Conservation (phyloP, 257 asterid species). For the Scutellaria galericulata region DNA sequence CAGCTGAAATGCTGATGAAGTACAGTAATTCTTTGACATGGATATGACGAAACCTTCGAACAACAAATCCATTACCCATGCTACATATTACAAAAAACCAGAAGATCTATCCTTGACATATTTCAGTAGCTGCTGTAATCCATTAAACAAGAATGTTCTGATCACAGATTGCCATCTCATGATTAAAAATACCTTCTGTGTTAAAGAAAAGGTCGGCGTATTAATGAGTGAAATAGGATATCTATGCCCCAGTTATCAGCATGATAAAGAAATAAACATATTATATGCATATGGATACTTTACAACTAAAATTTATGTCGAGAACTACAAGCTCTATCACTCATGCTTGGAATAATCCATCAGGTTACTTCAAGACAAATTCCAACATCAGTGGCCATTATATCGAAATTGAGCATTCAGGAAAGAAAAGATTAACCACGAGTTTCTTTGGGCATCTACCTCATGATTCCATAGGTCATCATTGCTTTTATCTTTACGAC, state of each 20-base stretch:
- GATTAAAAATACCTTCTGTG: background rate
- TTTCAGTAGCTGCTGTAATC: slow-evolving; percentile 7
- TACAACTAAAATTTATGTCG: background rate
- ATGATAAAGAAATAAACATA: background rate
- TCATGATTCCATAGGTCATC: background rate
- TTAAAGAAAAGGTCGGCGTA: background rate
- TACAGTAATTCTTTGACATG: slow-evolving; percentile 31
- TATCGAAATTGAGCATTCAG: background rate
- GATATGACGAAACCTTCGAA: slow-evolving; percentile 36
- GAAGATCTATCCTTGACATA: slow-evolving; percentile 22
- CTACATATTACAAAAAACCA: background rate
- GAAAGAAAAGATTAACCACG: background rate
- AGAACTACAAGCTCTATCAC: background rate
- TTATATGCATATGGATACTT: background rate
- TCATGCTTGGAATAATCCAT: no score
- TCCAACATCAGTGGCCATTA: background rate
- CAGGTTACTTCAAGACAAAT: background rate
- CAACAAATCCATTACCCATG: slow-evolving; percentile 43
- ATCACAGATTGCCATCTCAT: slow-evolving; percentile 1
- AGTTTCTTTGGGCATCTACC: background rate
- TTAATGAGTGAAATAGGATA: background rate
- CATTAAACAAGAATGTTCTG: background rate
- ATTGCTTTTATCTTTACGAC: background rate
- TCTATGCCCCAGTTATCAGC: background rate
- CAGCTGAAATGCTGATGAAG: slow-evolving; percentile 37